A percentile compares a stretch with the other conserved stretches of the same genome.
These are phyloP conservation scores for Candida taoyuanica DNA, from an alignment of 805 yeast genomes.

Conservation along the genomic window DNA sequence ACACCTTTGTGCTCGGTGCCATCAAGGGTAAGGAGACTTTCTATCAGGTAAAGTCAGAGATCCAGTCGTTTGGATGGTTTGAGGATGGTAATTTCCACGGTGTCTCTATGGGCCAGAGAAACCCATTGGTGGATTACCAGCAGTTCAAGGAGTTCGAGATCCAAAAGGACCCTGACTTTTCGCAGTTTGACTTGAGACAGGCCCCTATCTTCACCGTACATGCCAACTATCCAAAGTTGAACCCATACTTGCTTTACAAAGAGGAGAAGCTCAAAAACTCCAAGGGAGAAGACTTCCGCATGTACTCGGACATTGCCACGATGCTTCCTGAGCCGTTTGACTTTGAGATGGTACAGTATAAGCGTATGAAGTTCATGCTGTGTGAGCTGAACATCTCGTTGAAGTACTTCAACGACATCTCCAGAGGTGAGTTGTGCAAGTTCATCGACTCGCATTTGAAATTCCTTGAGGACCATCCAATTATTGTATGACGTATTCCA, in stretches of 20 bases:
- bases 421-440: slow-evolving; percentile 40
- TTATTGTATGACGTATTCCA: not conserved
- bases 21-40: slow-evolving; percentile 27
- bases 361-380: slow-evolving; percentile 46
- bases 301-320: slow-evolving; percentile 23
- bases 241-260: slow-evolving; percentile 29
- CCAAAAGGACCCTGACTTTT: slow-evolving; percentile 8
- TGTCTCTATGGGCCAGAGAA: slow-evolving; percentile 72
- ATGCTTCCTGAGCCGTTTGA: slow-evolving; percentile 37
- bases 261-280: slow-evolving; percentile 18
- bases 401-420: slow-evolving; percentile 40
- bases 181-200: slow-evolving; percentile 10
- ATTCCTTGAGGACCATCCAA: slow-evolving; percentile 31
- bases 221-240: slow-evolving; percentile 34
- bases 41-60: slow-evolving; percentile 42
- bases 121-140: slow-evolving; percentile 57
- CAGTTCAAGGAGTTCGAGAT: slow-evolving; percentile 7
- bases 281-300: slow-evolving; percentile 21
- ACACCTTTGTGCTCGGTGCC: slow-evolving; percentile 70
- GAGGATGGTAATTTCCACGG: slow-evolving; percentile 47
- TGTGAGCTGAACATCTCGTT: slow-evolving; percentile 46
- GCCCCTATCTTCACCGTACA: slow-evolving; percentile 33
- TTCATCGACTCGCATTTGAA: slow-evolving; percentile 43
- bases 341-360: slow-evolving; percentile 53
- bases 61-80: slow-evolving; percentile 26